A percentile compares a stretch with the other conserved stretches of the same genome.
These are phyloP conservation scores for Ceratocystis papillata DNA, from an alignment of 2,329 filamentous ascomycete genomes.

Conservation along the genomic window DNA sequence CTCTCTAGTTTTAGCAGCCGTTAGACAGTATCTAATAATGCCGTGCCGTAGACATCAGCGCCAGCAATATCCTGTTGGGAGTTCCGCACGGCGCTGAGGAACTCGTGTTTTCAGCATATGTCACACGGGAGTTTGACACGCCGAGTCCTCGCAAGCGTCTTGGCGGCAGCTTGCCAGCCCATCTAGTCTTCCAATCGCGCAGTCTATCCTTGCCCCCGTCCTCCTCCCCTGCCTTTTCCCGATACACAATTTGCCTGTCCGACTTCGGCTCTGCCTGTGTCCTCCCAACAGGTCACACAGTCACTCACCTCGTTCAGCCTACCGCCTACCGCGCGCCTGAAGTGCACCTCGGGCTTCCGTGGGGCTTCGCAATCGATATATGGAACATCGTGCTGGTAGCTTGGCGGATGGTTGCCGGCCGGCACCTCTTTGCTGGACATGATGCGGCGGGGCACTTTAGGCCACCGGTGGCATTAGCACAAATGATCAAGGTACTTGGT, in stretches of 20 bases:
- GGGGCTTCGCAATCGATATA: constrained; percentile 31
- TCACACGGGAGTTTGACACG: neutral
- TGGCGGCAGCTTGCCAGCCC: neutral
- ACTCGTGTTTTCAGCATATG: neutral
- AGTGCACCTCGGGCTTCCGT: constrained; percentile 32
- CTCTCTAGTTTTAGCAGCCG: neutral
- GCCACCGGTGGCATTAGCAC: neutral
- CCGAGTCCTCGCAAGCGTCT: neutral
- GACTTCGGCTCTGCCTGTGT: constrained; percentile 6
- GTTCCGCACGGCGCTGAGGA: neutral
- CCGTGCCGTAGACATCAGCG: constrained; percentile 1
- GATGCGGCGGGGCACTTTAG: neutral
- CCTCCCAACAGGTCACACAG: neutral
- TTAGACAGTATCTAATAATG: neutral
- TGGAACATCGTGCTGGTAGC: constrained; percentile 34
- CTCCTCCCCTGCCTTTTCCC: neutral
- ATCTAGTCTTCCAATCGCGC: constrained; percentile 6
- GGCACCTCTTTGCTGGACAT: constrained; percentile 3
- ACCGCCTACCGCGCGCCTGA: constrained; percentile 32
- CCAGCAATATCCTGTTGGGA: constrained; percentile 2
- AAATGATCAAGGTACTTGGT: neutral
- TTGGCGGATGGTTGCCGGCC: constrained; percentile 17
- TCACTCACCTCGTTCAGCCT: constrained; percentile 28
- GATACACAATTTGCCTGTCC: neutral
- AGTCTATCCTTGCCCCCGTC: neutral